Base-by-base conservation (phyloP, 2,329 filamentous ascomycete genomes). In the Stemphylium beticola region DNA sequence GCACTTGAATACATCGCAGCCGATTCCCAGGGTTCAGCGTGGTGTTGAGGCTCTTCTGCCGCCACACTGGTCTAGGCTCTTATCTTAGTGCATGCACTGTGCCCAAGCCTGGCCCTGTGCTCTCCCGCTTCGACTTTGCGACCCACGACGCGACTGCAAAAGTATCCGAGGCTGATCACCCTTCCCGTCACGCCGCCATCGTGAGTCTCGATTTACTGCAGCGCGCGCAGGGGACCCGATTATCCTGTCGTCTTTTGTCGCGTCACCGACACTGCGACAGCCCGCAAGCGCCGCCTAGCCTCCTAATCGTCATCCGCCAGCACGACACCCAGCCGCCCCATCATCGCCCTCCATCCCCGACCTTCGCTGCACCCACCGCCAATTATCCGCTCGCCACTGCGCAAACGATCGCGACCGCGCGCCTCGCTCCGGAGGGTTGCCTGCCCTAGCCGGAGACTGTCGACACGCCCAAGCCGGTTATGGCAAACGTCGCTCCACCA, bases 401-500 rank as follows among this genome's bases (percentile, higher is more conserved):
- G 67, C 65, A 59, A 57, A 49, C 57, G 34, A 50, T 63, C 60
- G 67, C 65, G 64, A 64, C 62, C 50, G 54, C 62, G 63, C 58
- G 68, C 65, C 60, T 63, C 63, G 55, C 72, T 72, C 69, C 55
- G 55, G 55, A 57, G 55, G 55, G 55, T 49, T 26, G 24, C 24
- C 42, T 38, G 51, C 51, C 51, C 55, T 49, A 49, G 51, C 55
- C 67, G 69, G 73, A 74, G 71, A 69, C 71, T 71, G 45, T 48
- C 17, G 41, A 42, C 32, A 49, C 45, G 31, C 51, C 41, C 38
- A 34, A 20, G 42, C 51, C 55, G 53, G 51, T 31, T 44, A 57
- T 57, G 55, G 51, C 55, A 48, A 48, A 41, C 55, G 41, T 50
- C 55, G 75, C 72, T 65, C 69, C 76, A 61, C 73, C 77, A 66